phyloP scores from a whole-genome alignment of 306 rosid genomes.

The Sophora flavescens region DNA sequence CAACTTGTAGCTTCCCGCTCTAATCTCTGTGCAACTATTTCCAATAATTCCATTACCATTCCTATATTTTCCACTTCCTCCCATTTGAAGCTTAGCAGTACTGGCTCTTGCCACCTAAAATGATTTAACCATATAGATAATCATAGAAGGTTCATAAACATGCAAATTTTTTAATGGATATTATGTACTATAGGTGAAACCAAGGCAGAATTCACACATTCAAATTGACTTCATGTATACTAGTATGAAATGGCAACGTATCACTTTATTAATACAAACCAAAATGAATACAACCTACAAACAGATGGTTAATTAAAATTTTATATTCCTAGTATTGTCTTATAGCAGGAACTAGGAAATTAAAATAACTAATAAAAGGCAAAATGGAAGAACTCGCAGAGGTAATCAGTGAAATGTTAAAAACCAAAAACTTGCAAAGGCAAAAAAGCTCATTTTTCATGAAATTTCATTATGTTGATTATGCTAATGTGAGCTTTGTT shows the following conservation, averaged over 20 bases:
- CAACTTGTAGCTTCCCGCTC: constrained; percentile 52
- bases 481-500: too few species aligned
- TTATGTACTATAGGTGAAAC: constrained; percentile 17
- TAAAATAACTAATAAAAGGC: constrained; percentile 32
- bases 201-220: constrained; percentile 28
- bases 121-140: constrained; percentile 41
- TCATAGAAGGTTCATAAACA: constrained; percentile 24
- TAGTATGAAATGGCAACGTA: background rate
- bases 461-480: too few species aligned
- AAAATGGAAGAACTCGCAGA: background rate
- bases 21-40: constrained; percentile 44
- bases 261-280: constrained; percentile 11
- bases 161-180: constrained; percentile 22
- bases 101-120: constrained; percentile 69
- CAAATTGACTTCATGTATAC: constrained; percentile 22
- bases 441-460: too few species aligned
- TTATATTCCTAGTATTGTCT: background rate
- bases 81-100: constrained; percentile 56
- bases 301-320: constrained; percentile 16
- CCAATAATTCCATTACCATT: constrained; percentile 46
- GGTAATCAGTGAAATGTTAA: background rate
- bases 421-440: background rate
- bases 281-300: constrained; percentile 22
- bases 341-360: constrained; percentile 7
- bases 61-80: constrained; percentile 51